phyloP scores from a whole-genome alignment of 73 alveolate genomes.

The Blepharisma stoltei region DNA sequence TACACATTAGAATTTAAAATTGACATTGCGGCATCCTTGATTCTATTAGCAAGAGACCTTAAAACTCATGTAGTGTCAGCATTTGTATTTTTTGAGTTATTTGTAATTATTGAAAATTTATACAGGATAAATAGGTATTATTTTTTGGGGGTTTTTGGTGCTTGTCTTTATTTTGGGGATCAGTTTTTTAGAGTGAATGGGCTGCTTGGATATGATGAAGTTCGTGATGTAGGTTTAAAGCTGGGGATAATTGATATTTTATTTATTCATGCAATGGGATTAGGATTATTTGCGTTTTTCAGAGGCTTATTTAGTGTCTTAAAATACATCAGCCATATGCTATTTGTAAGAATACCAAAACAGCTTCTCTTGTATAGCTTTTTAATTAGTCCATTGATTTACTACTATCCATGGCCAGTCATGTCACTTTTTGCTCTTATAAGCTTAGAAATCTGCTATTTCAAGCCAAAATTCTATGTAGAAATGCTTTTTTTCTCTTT shows the following conservation, averaged over 20 bases:
- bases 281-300: neutral
- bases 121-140: neutral
- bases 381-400: neutral
- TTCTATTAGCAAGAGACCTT: neutral
- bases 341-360: neutral
- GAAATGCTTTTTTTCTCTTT: neutral
- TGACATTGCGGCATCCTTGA: neutral
- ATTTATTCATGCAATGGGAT: neutral
- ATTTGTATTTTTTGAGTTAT: neutral
- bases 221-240: neutral
- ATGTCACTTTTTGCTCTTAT: neutral
- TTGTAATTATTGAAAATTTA: neutral
- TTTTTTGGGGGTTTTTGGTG: neutral
- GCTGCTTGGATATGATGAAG: neutral
- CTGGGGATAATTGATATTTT: neutral
- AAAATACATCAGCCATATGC: neutral
- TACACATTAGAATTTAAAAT: slow-evolving; percentile 1
- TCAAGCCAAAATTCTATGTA: neutral
- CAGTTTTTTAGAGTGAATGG: neutral
- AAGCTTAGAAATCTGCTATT: too few relatives aligned
- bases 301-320: neutral
- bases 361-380: slow-evolving; percentile 3
- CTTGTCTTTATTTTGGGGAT: neutral
- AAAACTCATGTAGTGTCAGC: neutral
- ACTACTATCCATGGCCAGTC: slow-evolving; percentile 2